These are phyloP conservation scores for Berkeleyomyces rouxiae DNA, from an alignment of 2,329 filamentous ascomycete species.

Conservation along the genomic window DNA sequence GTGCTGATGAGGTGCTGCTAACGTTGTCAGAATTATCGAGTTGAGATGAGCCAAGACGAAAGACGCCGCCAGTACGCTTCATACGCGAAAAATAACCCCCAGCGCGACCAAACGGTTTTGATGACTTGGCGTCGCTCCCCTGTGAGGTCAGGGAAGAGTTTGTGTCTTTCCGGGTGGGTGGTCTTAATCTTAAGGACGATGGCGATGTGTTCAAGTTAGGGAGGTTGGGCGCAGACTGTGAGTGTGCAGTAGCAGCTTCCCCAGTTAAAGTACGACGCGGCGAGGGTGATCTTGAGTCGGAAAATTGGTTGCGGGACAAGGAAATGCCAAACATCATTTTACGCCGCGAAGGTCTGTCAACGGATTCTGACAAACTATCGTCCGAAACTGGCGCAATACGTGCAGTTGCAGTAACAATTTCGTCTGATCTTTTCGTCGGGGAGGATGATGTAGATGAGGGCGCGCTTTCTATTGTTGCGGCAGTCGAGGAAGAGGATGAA, in stretches of 20 bases:
- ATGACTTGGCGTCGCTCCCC: constrained; percentile 16
- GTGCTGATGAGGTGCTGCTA: constrained; percentile 29
- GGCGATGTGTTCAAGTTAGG: constrained; percentile 10
- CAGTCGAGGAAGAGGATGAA: neutral
- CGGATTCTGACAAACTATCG: constrained; percentile 2
- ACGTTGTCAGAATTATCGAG: constrained; percentile 26
- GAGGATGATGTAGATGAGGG: neutral
- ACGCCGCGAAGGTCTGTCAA: constrained; percentile 8
- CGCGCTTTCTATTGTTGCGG: neutral
- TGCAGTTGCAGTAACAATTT: neutral
- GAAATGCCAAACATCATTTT: constrained; percentile 13
- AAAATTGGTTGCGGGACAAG: constrained; percentile 8
- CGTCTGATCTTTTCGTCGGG: neutral
- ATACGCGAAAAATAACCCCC: constrained; percentile 35
- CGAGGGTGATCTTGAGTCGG: constrained; percentile 13
- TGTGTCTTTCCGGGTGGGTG: constrained; percentile 5
- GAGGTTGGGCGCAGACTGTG: constrained; percentile 13
- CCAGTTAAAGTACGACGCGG: constrained; percentile 8
- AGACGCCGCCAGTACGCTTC: constrained; percentile 27
- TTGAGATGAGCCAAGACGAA: constrained; percentile 24
- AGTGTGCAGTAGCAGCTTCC: constrained; percentile 7
- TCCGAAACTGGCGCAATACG: constrained; percentile 5
- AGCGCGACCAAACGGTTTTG: constrained; percentile 27
- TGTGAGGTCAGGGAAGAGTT: neutral
- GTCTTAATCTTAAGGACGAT: constrained; percentile 3